phyloP scores from a whole-genome alignment of 2,329 filamentous ascomycete species.

The Arthrinium puccinioides region DNA sequence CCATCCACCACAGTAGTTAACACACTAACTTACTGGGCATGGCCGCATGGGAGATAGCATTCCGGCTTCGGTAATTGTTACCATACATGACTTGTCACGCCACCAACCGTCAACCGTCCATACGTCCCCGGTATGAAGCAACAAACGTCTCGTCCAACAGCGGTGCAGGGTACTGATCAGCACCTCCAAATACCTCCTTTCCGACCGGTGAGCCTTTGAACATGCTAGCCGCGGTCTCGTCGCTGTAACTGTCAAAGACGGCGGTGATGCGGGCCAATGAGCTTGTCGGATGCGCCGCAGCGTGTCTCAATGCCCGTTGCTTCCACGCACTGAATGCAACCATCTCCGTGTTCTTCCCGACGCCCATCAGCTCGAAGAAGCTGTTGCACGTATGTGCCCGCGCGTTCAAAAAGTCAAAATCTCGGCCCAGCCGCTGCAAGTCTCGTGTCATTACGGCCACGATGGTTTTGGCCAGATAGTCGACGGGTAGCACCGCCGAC shows the following conservation, averaged over 20 bases:
- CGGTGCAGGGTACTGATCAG: slow-evolving; percentile 15
- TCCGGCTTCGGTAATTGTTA: too few relatives aligned
- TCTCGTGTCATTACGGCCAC: slow-evolving; percentile 15
- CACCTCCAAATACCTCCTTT: slow-evolving; percentile 14
- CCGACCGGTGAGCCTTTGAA: slow-evolving; percentile 15
- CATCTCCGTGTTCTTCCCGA: slow-evolving; percentile 8
- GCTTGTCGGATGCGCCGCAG: slow-evolving; percentile 10
- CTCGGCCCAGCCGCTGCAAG: slow-evolving; percentile 11
- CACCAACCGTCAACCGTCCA: too few relatives aligned
- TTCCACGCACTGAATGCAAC: slow-evolving; percentile 16
- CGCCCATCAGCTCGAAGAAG: slow-evolving; percentile 16
- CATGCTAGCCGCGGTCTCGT: slow-evolving; percentile 16
- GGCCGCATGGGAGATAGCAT: too few relatives aligned
- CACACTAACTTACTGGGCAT: too few relatives aligned
- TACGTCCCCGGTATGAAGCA: slow-evolving; percentile 7
- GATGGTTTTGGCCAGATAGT: slow-evolving; percentile 19
- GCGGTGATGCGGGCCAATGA: slow-evolving; percentile 17
- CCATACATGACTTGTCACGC: too few relatives aligned
- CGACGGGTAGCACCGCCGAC: slow-evolving; percentile 18
- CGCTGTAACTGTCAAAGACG: slow-evolving; percentile 16
- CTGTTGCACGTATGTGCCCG: slow-evolving; percentile 14
- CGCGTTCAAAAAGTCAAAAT: slow-evolving; percentile 19
- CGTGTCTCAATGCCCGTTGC: slow-evolving; percentile 14
- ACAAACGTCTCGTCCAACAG: slow-evolving; percentile 11
- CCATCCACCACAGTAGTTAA: too few relatives aligned